Conservation (phyloP, 2,329 filamentous ascomycete genomes). For the Fusarium sp. region DNA sequence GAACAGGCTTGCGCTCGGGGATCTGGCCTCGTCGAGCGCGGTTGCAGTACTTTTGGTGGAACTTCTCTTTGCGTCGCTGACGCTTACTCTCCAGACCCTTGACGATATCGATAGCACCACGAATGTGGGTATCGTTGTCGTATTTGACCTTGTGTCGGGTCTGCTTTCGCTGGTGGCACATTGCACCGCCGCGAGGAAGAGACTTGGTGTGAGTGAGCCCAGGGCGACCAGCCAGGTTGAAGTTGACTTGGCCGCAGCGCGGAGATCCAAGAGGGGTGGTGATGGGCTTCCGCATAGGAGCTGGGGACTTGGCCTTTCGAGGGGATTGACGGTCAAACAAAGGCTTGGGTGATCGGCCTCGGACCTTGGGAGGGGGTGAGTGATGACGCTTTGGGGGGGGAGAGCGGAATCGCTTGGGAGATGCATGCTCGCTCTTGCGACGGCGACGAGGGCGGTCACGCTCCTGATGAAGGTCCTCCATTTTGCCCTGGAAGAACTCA, state of each 20-base stretch:
- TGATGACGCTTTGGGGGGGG: slow-evolving; percentile 49
- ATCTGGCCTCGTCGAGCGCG: slow-evolving; percentile 77
- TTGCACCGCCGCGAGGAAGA: slow-evolving; percentile 80
- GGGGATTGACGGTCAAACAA: slow-evolving; percentile 77
- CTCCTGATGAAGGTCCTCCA: slow-evolving; percentile 73
- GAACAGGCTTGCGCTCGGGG: slow-evolving; percentile 73
- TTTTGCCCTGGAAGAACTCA: slow-evolving; percentile 76
- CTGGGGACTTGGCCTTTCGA: slow-evolving; percentile 75
- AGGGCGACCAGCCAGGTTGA: slow-evolving; percentile 64
- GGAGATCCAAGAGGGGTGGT: slow-evolving; percentile 53
- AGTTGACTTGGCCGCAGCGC: slow-evolving; percentile 52
- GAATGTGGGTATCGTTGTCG: slow-evolving; percentile 71
- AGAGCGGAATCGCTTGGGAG: slow-evolving; percentile 58
- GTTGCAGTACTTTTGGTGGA: slow-evolving; percentile 88
- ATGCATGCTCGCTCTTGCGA: slow-evolving; percentile 61
- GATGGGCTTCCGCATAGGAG: slow-evolving; percentile 68
- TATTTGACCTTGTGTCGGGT: slow-evolving; percentile 50
- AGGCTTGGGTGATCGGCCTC: slow-evolving; percentile 61
- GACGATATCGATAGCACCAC: slow-evolving; percentile 97
- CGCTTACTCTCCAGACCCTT: slow-evolving; percentile 96
- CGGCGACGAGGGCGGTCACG: slow-evolving; percentile 61
- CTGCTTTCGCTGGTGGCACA: slow-evolving; percentile 68
- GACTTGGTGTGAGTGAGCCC: slow-evolving; percentile 84
- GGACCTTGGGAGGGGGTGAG: slow-evolving; percentile 58
- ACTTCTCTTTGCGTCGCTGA: slow-evolving; percentile 91